Conservation (phyloP, 2,329 filamentous ascomycete species). For the Diaporthe destruens region DNA sequence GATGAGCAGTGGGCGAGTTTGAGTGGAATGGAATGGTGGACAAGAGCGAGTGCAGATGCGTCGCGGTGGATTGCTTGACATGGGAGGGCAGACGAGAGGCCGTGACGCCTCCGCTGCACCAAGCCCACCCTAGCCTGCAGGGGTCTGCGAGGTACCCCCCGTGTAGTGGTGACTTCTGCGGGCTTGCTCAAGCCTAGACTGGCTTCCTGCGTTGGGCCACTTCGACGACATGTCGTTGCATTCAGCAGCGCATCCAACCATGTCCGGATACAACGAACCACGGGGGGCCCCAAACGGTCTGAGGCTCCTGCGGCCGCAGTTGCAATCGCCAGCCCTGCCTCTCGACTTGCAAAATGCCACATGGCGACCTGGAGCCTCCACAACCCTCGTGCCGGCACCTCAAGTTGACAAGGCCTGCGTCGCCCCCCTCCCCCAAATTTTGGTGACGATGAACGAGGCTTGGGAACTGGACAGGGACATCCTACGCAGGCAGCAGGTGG, state of each 20-base stretch:
- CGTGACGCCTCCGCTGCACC: slow-evolving; percentile 41
- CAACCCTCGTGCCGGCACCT: not conserved
- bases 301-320: slow-evolving; percentile 4
- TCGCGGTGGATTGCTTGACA: slow-evolving; percentile 40
- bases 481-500: not conserved
- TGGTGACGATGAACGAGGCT: slow-evolving; percentile 4
- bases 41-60: slow-evolving; percentile 37
- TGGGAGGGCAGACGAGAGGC: slow-evolving; percentile 36
- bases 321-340: not conserved
- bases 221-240: slow-evolving; percentile 36
- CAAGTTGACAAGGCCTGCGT: not conserved
- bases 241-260: slow-evolving; percentile 9
- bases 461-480: not conserved
- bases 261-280: slow-evolving; percentile 14
- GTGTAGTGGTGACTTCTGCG: slow-evolving; percentile 27
- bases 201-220: slow-evolving; percentile 34
- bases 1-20: not conserved
- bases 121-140: slow-evolving; percentile 37
- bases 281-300: slow-evolving; percentile 4
- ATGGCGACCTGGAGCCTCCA: slow-evolving; percentile 25
- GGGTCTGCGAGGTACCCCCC: slow-evolving; percentile 2
- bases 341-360: slow-evolving; percentile 26
- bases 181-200: slow-evolving; percentile 16
- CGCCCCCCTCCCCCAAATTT: not conserved
- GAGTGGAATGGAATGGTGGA: slow-evolving; percentile 31